Evolutionary conservation across 768 basidiomycete genomes (phyloP), one percentile per base, ranked within the genome.

Genomic region (Rhizopogon roseolus): DNA sequence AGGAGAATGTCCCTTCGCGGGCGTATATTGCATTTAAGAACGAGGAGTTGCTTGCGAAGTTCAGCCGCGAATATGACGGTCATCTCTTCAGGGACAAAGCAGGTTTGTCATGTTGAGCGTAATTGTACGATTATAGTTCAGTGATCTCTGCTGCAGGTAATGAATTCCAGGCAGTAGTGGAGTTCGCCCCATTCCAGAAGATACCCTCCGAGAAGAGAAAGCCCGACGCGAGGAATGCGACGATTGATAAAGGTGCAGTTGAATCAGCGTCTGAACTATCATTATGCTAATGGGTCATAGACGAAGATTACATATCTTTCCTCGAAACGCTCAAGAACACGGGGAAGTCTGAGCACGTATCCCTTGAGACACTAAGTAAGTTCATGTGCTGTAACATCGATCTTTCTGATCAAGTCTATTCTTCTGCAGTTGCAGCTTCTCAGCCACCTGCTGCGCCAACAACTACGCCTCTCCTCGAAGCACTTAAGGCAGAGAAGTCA

Each of bases 141-240:
- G 32, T 37, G 54, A 56, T 44, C 41, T 28, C 17, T 40, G 42
- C 22, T 34, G 10, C 59, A 96, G 96, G 96, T 14, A 88, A 86
- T 62, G 92, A 96, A 65, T 90, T 84, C 2, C 78, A 86, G 46
- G 94, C 91, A 1, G 76, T 97, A 4, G 93, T 99, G 6, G 96
- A 99, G 69, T 98, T 90, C 63, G 90, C 97, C 0, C 93, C 94
- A 5, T 91, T 88, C 58, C 94, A 93, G 67, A 97, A 93, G 64
- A 70, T 88, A 10, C 91, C 94, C 0, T 64, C 79, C 0, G 77
- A 79, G 56, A 84, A 88, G 69, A 85, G 84, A 68, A 98, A 96
- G 71, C 66, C 68, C 0, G 96, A 99, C 62, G 80, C 79, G 36
- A 76, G 93, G 22, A 86, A 85, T 60, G 91, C 82, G 0, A 96